Evolutionary conservation across 371 early-diverging fungal species (phyloP), one percentile per base, ranked within the genome.

Genomic region (Syncephalastrum sp.): DNA sequence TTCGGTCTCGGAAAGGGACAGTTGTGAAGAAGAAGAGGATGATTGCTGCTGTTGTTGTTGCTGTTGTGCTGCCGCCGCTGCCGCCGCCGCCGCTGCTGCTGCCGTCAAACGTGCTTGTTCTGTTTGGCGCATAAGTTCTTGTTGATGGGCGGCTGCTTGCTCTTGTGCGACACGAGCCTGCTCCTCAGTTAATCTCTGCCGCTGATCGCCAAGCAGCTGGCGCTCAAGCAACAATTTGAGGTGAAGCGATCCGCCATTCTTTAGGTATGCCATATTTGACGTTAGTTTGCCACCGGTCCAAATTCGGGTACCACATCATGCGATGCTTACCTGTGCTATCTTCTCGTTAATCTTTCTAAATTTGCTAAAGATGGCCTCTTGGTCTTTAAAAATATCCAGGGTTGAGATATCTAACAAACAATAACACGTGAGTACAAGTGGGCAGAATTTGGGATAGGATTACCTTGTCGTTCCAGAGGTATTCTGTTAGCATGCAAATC

Each of bases 401-500:
- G 71, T 75, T 16, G 70, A 61, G 45, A 67, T 55, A 47, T 73
- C 75, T 74, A 64, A 33, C 38, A 12, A 33, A 33, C 10, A 33
- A 33, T 6, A 12, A 10, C 38, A 33, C 38, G 10, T 33, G 38
- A 33, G 38, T 54, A 54, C 42, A 5, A 58, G 27, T 59, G 25
- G 45, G 67, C 60, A 6, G 53, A 16, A 47, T 23, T 42, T 4
- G 12, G 25, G 17, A 47, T 42, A 46, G 16, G 44, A 23, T 25
- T 59, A 70, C 70, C 75, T 64, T 77, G 74, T 21, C 69, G 56
- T 45, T 71, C 73, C 38, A 74, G 47, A 15, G 78, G 80, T 42
- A 77, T 77, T 47, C 79, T 75, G 53, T 84, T 82, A 3, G 75
- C 64, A 38, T 87, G 82, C n/a, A 89, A 55, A 50, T 82, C 85